Base-by-base conservation (phyloP, 768 basidiomycete genomes). In the Collybia mongolica region DNA sequence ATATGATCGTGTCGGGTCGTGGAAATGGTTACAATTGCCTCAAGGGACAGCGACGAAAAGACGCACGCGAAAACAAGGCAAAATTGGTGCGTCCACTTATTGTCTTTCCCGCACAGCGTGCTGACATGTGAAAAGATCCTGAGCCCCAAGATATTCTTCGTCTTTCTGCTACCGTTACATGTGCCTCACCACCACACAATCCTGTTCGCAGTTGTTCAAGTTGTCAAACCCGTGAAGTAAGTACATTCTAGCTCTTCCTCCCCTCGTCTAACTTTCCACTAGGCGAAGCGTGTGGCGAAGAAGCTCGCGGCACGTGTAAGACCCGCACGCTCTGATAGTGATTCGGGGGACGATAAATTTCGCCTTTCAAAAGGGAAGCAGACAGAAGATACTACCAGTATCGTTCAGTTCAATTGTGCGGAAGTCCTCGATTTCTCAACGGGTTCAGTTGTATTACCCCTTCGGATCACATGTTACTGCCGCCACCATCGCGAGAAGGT, bases 391-490 rank as follows among this genome's bases (percentile, higher is more conserved):
- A 84, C 84, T 3, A 84, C 81, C 18, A 87, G 86, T 60, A 94
- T 99, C 60, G 86, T 99, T 42, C 88, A 98, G 53, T 99, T 98
- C 72, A 98, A 98, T 62, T 96, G 94, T 56, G 79, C 90, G 0
- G 90, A 95, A 56, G 76, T 90, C 38, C 80, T 98, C 41, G 92
- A 94, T 62, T 93, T 98, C 65, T 86, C 84, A 5, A 76, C 84
- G 11, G 97, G 97, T 18, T 89, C 91, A 17, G 86, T 86, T 20
- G 79, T 90, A 17, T 75, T 99, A n/a, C 96, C 96, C 6, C 83
- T 97, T 32, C 83, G 97, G 40, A 92, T 99, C 53, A 96, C 96
- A 6, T 99, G 97, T 69, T 99, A 99, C 66, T 98, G 97, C 59
- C 86, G 96, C 45, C 97, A 98, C 75, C 96, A 99, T 71, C 88